Conservation (phyloP, 208 protist genomes). For the Herpetomonas samuelpessoai region DNA sequence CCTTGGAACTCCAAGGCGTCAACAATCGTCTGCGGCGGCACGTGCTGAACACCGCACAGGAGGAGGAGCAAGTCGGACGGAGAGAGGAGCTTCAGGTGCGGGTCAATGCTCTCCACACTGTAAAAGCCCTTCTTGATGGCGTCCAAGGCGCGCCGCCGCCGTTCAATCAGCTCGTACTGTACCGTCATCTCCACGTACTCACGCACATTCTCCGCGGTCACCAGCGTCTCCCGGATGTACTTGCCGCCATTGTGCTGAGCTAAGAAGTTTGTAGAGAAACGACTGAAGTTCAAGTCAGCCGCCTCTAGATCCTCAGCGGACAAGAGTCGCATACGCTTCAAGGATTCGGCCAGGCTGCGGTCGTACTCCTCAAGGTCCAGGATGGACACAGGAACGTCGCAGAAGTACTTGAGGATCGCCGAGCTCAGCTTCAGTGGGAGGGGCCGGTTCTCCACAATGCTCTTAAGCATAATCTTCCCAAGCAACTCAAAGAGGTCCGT, state of each 20-base stretch:
- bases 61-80: constrained; percentile 56
- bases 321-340: constrained; percentile 51
- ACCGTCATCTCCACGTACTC: constrained; percentile 56
- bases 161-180: constrained; percentile 42
- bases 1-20: constrained; percentile 57
- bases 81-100: constrained; percentile 55
- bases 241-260: constrained; percentile 17
- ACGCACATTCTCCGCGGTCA: constrained; percentile 50
- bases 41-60: constrained; percentile 57
- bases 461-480: constrained; percentile 65
- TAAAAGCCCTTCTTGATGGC: constrained; percentile 55
- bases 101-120: constrained; percentile 25
- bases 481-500: constrained; percentile 40
- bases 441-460: constrained; percentile 52
- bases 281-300: constrained; percentile 40
- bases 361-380: constrained; percentile 72
- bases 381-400: constrained; percentile 32
- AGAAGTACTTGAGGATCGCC: constrained; percentile 60
- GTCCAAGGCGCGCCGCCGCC: constrained; percentile 29
- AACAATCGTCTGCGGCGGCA: constrained; percentile 41
- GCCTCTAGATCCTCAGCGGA: constrained; percentile 43
- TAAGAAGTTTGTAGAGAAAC: constrained; percentile 38
- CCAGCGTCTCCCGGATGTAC: constrained; percentile 27
- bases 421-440: constrained; percentile 60
- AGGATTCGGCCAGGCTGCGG: constrained; percentile 24